phyloP scores from a whole-genome alignment of 2,329 filamentous ascomycete genomes.

The Aspergillus sp. region DNA sequence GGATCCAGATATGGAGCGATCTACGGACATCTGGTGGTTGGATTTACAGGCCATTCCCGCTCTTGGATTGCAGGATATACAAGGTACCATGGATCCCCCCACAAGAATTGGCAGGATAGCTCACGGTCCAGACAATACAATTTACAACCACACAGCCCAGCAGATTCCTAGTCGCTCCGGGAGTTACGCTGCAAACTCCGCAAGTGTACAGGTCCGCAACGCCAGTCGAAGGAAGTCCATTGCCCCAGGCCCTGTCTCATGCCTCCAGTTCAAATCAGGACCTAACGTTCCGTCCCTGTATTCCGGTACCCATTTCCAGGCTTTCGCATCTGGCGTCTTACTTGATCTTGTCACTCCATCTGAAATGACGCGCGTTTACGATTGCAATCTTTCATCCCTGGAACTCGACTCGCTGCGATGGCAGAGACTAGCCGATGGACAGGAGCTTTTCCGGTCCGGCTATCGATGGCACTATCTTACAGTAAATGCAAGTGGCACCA shows the following conservation, averaged over 20 bases:
- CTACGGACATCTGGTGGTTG: conserved; percentile 94
- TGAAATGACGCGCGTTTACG: conserved; percentile 77
- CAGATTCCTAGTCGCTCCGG: conserved; percentile 41
- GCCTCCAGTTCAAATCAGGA: conserved; percentile 85
- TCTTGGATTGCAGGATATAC: conserved; percentile 69
- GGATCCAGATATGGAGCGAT: conserved; percentile 95
- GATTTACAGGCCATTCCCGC: conserved; percentile 89
- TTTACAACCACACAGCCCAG: conserved; percentile 37
- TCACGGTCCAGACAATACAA: conserved; percentile 38
- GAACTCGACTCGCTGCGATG: conserved; percentile 85
- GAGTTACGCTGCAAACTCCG: conserved; percentile 72
- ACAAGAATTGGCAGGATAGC: conserved; percentile 32
- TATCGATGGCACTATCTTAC: conserved; percentile 99
- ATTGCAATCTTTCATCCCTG: conserved; percentile 86
- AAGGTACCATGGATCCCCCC: conserved; percentile 51
- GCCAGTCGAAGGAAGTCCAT: conserved; percentile 52
- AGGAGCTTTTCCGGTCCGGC: conserved; percentile 86
- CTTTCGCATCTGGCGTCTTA: conserved; percentile 87
- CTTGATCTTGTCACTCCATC: conserved; percentile 94
- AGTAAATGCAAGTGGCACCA: conserved; percentile 90
- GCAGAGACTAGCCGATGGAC: conserved; percentile 92
- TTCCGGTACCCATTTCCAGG: conserved; percentile 90
- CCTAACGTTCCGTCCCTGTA: conserved; percentile 83
- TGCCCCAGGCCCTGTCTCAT: conserved; percentile 85
- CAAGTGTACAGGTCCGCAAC: conserved; percentile 58